These are phyloP conservation scores for Cornus kousa DNA, from an alignment of 148 eudicot genomes.

Conservation along the genomic window DNA sequence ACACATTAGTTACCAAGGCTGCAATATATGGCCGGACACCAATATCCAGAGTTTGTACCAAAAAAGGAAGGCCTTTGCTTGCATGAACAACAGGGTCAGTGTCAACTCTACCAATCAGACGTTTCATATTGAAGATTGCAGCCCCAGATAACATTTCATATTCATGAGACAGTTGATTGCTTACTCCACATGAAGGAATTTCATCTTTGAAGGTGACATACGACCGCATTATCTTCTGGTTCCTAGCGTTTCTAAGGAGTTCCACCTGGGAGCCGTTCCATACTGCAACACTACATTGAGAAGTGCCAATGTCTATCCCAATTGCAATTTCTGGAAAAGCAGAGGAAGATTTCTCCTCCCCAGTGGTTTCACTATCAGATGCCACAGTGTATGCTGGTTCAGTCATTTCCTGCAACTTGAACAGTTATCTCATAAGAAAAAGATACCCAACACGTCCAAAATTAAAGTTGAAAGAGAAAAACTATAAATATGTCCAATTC, in stretches of 20 bases:
- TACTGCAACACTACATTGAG: slow-evolving; percentile 74
- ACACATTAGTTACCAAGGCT: slow-evolving; percentile 68
- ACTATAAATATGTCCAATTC: not conserved
- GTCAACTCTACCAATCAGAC: slow-evolving; percentile 78
- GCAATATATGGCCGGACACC: slow-evolving; percentile 90
- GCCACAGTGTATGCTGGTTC: slow-evolving; percentile 81
- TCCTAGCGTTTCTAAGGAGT: slow-evolving; percentile 62
- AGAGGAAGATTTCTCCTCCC: slow-evolving; percentile 59
- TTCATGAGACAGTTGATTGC: slow-evolving; percentile 56
- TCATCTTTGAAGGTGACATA: slow-evolving; percentile 82
- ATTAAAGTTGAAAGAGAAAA: not conserved
- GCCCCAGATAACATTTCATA: slow-evolving; percentile 69
- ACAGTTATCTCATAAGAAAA: not conserved
- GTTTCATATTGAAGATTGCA: slow-evolving; percentile 75
- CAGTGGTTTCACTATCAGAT: slow-evolving; percentile 77
- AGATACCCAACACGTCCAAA: not conserved
- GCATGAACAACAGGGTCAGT: slow-evolving; percentile 79
- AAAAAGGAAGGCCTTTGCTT: slow-evolving; percentile 74
- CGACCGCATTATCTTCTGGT: slow-evolving; percentile 70
- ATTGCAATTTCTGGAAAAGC: slow-evolving; percentile 64
- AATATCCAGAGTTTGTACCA: slow-evolving; percentile 71
- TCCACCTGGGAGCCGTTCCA: slow-evolving; percentile 86
- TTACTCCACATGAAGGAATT: slow-evolving; percentile 63
- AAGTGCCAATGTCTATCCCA: slow-evolving; percentile 88
- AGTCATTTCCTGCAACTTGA: slow-evolving; percentile 56